Base-by-base conservation (phyloP, 306 rosid genomes). In the Luffa aegyptiaca region DNA sequence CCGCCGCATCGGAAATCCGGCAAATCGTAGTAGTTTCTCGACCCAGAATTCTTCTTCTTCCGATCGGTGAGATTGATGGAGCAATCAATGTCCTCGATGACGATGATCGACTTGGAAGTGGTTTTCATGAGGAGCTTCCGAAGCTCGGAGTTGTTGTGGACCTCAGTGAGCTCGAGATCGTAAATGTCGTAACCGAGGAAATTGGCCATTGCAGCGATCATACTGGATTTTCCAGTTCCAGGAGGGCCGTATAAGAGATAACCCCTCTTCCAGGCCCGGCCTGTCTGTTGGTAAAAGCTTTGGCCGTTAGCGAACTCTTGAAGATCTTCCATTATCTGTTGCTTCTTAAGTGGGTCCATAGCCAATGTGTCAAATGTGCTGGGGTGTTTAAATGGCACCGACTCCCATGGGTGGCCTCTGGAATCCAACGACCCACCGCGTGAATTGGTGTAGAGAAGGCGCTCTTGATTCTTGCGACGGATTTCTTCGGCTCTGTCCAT, bases 151-250 rank as follows among this genome's bases (percentile, higher is more conserved):
- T 95, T 95, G 36, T 87, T 91, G 14, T 93, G 97, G 3, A 95
- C 99, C 80, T 95, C 98, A 0, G 97, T 95, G 20, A 95, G 87
- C 82, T 95, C 99, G 66, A 95, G 80, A 75, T 95, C 99, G 51
- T 95, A 95, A 16, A 95, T 93, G 62, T 95, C 99, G 48, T 95
- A 95, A 0, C 97, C 99, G 0, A 95, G 89, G 39, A 8, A 88
- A 63, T 95, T 95, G 0, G 99, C 99, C 96, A 95, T 95, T 2
- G 99, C 99, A 0, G 99, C 99, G 26, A 95, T 95, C 99, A 95
- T 91, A 76, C 97, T 91, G 0, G 99, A 95, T 75, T 95, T 95
- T 0, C 99, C 99, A 8, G 99, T 95, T 0, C 99, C 99, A 0
- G 99, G 99, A 1, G 99, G 98, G 1, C 99, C 99, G 53, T 89